A percentile compares a stretch with the other conserved stretches of the same genome.
Evolutionary conservation across 1,139 yeast species (phyloP).

Genomic region (Ogataea hybrid): DNA sequence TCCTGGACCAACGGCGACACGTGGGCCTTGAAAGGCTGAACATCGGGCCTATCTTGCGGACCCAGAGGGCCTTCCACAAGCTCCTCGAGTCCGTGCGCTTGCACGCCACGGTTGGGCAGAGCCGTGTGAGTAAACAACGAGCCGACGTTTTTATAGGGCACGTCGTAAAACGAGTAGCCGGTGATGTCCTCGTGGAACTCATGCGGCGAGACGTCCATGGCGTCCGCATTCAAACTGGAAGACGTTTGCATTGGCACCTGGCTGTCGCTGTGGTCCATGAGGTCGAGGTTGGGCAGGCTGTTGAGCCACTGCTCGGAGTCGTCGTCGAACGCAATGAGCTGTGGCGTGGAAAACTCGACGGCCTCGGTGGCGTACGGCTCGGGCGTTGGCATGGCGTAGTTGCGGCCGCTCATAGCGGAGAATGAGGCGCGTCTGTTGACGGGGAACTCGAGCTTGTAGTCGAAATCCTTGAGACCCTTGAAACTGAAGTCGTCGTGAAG

Average conservation of each 20-base stretch:
- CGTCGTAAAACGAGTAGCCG: conserved; percentile 34
- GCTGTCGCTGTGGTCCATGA: conserved; percentile 15
- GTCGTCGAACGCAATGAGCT: conserved; percentile 48
- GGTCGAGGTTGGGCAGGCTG: conserved; percentile 25
- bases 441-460: conserved; percentile 22
- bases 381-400: conserved; percentile 57
- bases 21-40: conserved; percentile 14
- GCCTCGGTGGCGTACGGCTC: conserved; percentile 46
- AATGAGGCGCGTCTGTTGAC: conserved; percentile 61
- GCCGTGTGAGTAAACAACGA: conserved; percentile 23
- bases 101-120: neutral
- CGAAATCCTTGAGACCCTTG: conserved; percentile 13
- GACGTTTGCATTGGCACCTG: conserved; percentile 2
- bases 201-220: conserved; percentile 4
- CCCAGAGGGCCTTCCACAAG: conserved; percentile 2
- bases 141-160: conserved; percentile 25
- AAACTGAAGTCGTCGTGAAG: conserved; percentile 12
- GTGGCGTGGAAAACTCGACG: conserved; percentile 74
- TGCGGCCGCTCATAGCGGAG: conserved; percentile 72
- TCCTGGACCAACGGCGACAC: conserved; percentile 25
- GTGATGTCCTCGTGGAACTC: conserved; percentile 13
- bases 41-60: neutral
- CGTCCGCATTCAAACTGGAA: conserved; percentile 1
- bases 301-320: conserved; percentile 33
- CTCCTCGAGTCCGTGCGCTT: neutral